Evolutionary conservation across 108 stramenopile genomes (phyloP), one percentile per base, ranked within the genome.

Genomic region (Cyclotella sp.): DNA sequence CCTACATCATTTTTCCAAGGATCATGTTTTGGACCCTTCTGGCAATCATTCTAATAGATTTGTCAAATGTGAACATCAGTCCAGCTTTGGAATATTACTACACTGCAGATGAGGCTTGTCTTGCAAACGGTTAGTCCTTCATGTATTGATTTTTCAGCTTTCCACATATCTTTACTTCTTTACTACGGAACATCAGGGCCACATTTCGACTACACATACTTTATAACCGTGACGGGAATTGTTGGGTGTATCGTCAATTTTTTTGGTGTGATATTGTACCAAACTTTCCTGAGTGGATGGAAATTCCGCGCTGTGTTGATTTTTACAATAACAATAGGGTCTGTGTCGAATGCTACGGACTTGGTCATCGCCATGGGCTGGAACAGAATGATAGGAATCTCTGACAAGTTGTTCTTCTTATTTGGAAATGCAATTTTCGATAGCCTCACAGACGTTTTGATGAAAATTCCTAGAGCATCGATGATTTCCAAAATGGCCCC

Each of bases 171-270:
- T 6, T 34, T 34, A 34, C 34, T 34, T 34, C 34, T 34, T 34
- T 6, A 34, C 34, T 2, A 6, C 34, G 34, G 6, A 34, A 34
- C 34, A 34, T 34, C 59, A 69, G 79, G 79, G 10, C 80, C 80
- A 0, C 49, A 81, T 27, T 81, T 81, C 45, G 51, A 71, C 54
- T 81, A 81, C 68, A 81, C 80, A 1, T 81, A 76, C 70, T 81
- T 71, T 59, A 81, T 81, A 22, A 81, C 80, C 34, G 45, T 81
- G 18, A 81, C 75, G 13, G 80, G 80, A 27, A 62, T 81, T 9
- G 68, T 81, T 13, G 80, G 80, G n/a, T 77, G 70, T n/a, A 39
- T 76, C 11, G 70, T 81, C 11, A 81, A 81, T 45, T 77, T 81
- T 18, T 14, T 76, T 24, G 68, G 57, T 30, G 80, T 81, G 24